Conservation (phyloP, 176 grass and related monocot genomes). For the Zea luxurians region DNA sequence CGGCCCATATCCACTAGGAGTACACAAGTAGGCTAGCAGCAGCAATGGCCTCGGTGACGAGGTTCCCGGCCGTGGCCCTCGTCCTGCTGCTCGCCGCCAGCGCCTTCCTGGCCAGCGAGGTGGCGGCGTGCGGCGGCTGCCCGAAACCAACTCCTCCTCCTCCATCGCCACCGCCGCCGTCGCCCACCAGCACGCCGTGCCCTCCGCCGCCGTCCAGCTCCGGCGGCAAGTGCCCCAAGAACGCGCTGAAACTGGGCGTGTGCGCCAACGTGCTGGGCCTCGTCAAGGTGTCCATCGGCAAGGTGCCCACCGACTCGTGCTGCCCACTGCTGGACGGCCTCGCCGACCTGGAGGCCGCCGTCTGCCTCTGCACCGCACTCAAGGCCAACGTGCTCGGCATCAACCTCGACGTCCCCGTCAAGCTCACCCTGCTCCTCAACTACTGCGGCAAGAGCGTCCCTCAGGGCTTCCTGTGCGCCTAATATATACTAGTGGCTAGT, state of each 20-base stretch:
- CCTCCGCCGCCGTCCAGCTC: neutral
- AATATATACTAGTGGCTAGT: neutral
- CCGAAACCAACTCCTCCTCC: constrained; percentile 6
- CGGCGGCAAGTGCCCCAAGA: constrained; percentile 29
- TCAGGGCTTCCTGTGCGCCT: constrained; percentile 30
- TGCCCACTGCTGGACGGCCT: constrained; percentile 74
- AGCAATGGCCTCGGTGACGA: constrained; percentile 15
- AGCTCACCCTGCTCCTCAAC: constrained; percentile 60
- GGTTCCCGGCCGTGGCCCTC: neutral
- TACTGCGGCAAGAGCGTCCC: constrained; percentile 44
- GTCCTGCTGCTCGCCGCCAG: constrained; percentile 12
- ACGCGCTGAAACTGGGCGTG: constrained; percentile 51
- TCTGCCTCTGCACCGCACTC: constrained; percentile 87
- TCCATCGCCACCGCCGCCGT: neutral
- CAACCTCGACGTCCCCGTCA: constrained; percentile 47
- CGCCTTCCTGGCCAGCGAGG: neutral
- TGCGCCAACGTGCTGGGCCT: constrained; percentile 50
- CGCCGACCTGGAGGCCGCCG: constrained; percentile 78
- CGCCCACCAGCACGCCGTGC: neutral
- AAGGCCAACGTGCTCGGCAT: constrained; percentile 52
- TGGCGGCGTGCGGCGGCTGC: constrained; percentile 31
- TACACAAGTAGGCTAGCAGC: neutral
- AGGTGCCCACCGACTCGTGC: constrained; percentile 16
- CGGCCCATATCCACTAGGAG: too few relatives aligned
- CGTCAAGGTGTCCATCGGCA: constrained; percentile 4